Evolutionary conservation across 495 filamentous ascomycete genomes (phyloP).

Genomic region (Evansstolkia leycettana): DNA sequence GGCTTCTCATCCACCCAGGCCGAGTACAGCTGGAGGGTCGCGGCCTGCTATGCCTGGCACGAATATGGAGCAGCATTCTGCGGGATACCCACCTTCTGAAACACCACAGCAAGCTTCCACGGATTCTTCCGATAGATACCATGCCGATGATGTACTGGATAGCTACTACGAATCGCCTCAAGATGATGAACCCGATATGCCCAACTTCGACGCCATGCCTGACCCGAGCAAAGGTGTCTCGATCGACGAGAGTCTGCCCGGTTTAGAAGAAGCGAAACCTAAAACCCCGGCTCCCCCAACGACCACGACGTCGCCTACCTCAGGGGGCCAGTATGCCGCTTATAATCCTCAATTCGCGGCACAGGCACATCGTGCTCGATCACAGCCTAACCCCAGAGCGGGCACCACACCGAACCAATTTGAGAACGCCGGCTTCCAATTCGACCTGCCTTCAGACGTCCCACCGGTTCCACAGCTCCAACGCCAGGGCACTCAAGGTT

Average conservation of each 20-base stretch:
- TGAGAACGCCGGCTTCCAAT: constrained; percentile 42
- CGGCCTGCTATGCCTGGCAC: constrained; percentile 7
- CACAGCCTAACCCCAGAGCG: constrained; percentile 53
- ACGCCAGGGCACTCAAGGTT: constrained; percentile 18
- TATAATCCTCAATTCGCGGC: constrained; percentile 24
- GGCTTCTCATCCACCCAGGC: constrained; percentile 9
- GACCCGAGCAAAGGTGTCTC: constrained; percentile 19
- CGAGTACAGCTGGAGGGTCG: constrained; percentile 15
- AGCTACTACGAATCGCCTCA: constrained; percentile 24
- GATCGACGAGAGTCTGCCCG: constrained; percentile 43
- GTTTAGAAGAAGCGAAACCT: constrained; percentile 21
- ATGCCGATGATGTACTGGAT: constrained; percentile 24
- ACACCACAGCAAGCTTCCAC: constrained; percentile 3
- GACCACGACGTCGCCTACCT: too few relatives aligned
- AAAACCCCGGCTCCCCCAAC: constrained; percentile 5
- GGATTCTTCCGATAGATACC: constrained; percentile 5
- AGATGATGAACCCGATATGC: constrained; percentile 46
- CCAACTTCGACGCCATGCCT: constrained; percentile 61
- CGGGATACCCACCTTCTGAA: neutral
- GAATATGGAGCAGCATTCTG: constrained; percentile 8
- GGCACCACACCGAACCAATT: constrained; percentile 38
- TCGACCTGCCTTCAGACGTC: constrained; percentile 56
- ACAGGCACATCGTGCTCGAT: constrained; percentile 40
- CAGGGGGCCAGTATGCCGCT: constrained; percentile 13
- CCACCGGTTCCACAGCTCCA: constrained; percentile 34